A percentile compares a stretch with the other conserved stretches of the same genome.
Conservation (phyloP, 352 stramenopile genomes). For the Globisporangium solare region DNA sequence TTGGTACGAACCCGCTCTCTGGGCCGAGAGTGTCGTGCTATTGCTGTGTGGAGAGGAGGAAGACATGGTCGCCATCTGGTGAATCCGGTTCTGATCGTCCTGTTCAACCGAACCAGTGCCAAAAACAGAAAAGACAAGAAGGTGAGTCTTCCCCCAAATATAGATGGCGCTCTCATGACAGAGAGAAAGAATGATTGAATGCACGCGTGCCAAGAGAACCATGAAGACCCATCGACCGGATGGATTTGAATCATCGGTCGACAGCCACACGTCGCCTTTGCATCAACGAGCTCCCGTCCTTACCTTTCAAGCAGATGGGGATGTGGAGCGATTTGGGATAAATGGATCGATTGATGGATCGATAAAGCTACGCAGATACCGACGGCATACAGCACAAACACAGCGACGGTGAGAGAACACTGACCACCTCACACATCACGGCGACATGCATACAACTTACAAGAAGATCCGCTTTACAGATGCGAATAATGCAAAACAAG, state of each 20-base stretch:
- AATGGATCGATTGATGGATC: conserved; percentile 21
- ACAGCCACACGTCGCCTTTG: not conserved
- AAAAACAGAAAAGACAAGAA: no score
- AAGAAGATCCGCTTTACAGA: no score
- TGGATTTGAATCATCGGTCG: conserved; percentile 12
- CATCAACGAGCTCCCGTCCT: not conserved
- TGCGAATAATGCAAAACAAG: no score
- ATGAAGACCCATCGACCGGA: conserved; percentile 2
- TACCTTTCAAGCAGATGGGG: conserved; percentile 6
- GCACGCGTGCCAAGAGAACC: not conserved
- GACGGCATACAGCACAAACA: not conserved
- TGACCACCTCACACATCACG: not conserved
- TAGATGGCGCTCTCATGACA: conserved; percentile 1
- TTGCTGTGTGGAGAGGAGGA: conserved; percentile 10
- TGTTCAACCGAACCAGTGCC: conserved; percentile 1
- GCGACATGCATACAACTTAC: not conserved
- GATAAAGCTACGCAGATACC: not conserved
- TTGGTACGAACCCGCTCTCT: conserved; percentile 17
- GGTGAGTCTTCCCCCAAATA: not conserved
- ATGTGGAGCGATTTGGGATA: conserved; percentile 5
- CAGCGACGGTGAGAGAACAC: conserved; percentile 1
- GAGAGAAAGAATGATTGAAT: not conserved
- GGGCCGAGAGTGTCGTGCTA: conserved; percentile 5
- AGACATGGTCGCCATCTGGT: conserved; percentile 17
- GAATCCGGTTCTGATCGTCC: conserved; percentile 18